Evolutionary conservation across 129 eudicot genomes (phyloP).

Genomic region (Gnaphalium uliginosum): DNA sequence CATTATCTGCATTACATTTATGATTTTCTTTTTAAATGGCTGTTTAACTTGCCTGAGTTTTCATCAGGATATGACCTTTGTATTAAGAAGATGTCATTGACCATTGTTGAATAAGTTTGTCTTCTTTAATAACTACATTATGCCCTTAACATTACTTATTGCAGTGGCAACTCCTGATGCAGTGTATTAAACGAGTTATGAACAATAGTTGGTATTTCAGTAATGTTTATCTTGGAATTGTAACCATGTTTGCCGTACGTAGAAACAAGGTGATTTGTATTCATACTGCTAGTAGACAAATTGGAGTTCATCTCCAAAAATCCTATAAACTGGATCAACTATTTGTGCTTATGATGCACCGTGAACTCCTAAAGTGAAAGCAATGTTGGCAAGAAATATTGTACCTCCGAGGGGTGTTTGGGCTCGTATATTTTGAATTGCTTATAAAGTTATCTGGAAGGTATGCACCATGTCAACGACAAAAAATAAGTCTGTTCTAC

Average conservation of each 20-base stretch:
- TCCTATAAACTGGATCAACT: conserved; percentile 18
- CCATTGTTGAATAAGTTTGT: conserved; percentile 24
- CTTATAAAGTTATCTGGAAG: too few relatives aligned
- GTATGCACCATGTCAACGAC: too few relatives aligned
- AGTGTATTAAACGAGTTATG: too few relatives aligned
- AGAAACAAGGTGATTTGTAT: neutral
- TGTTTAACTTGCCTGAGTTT: conserved; percentile 14
- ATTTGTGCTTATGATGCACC: conserved; percentile 18
- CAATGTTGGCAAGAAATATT: conserved; percentile 22
- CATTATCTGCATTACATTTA: conserved; percentile 13
- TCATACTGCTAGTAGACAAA: conserved; percentile 45
- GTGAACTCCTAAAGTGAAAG: conserved; percentile 23
- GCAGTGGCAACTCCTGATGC: too few relatives aligned
- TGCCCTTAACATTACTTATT: neutral
- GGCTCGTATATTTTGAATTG: too few relatives aligned
- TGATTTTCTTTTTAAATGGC: conserved; percentile 10
- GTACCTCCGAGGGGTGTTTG: too few relatives aligned
- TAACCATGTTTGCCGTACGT: too few relatives aligned
- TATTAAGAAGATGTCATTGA: conserved; percentile 21
- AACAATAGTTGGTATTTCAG: too few relatives aligned
- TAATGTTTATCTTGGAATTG: too few relatives aligned
- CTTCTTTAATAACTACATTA: conserved; percentile 8
- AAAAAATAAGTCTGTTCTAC: too few relatives aligned
- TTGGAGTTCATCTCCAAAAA: conserved; percentile 42
- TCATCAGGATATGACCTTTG: conserved; percentile 26